Evolutionary conservation across 2,329 filamentous ascomycete genomes (phyloP), one percentile per base, ranked within the genome.

Genomic region (Sarocladium brachiariae): DNA sequence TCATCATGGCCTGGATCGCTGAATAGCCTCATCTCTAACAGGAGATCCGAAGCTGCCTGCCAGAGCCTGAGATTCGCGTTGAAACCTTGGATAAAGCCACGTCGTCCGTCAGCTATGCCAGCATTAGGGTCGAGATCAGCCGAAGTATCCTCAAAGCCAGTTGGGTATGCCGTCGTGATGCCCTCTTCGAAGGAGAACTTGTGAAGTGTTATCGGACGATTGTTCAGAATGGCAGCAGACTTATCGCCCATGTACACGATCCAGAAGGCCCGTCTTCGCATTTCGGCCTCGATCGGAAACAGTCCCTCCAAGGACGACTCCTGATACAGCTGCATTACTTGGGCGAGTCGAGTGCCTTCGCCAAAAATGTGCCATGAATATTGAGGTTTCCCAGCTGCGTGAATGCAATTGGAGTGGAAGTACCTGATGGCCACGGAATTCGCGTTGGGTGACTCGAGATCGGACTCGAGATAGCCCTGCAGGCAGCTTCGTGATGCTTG

Each of bases 341-440:
- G 70, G 0, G 65, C 66, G 4, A 74, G 62, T 2, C 69, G 60
- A 3, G 65, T 66, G 1, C 70, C 70, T 52, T 73, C 69, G 1
- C 70, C 70, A 54, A 73, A 70, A 1, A 73, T 69, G 45, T 72
- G 68, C 69, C 70, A 73, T 4, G 70, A 72, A 18, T 69, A 64
- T 23, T 67, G 64, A 3, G 69, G 68, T 35, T 69, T 71, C 0
- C 70, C 71, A 1, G 67, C 60, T 1, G 69, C 69, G 43, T 73
- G 71, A 2, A 73, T 56, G 37, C 70, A 71, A 50, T 71, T 72
- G 13, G 71, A 73, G 48, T 74, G 71, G 21, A 72, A 70, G 49
- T 72, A 71, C 3, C 71, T 65, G 16, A 72, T 70, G 2, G 65
- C 62, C 23, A 73, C 63, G 3, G 71, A 74, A 43, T 66, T 70